Evolutionary conservation across 192 early-diverging fungal species (phyloP), one percentile per base, ranked within the genome.

Genomic region (Coemansia sp.): DNA sequence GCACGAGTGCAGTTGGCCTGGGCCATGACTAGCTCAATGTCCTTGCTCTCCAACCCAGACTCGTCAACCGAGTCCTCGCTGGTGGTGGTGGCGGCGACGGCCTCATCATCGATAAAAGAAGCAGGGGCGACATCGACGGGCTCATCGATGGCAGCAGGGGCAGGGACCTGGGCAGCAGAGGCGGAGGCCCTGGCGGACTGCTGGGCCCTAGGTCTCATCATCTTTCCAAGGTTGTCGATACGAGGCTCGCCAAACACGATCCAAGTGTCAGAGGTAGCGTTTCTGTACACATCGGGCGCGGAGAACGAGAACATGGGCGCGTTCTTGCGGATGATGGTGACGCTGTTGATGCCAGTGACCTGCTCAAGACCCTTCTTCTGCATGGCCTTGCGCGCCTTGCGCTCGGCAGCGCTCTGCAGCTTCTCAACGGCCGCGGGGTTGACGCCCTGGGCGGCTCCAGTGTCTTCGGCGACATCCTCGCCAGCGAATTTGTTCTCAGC

Each of bases 351-450:
- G 38, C 91, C 96, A 37, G 88, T 68, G 65, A 97, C 90, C 73
- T 86, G 87, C 87, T 94, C 89, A 52, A 99, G 88, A 64, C 96
- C 96, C 76, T 93, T 89, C 88, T 94, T 94, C 75, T 86, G 81
- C 80, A 99, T 86, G 46, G 94, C 95, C 91, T 99, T 98, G 78
- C 97, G 90, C 58, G 97, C 96, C 92, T 99, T 97, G 86, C 90
- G 91, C 87, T 99, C 96, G 68, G 88, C 87, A 64, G 91, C 91
- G 85, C 86, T 89, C 84, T 93, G 92, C 73, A 78, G 77, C 66
- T 72, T 80, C 69, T 71, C 68, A 58, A 70, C 23, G 8, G 39
- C 62, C 23, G 69, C 17, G 37, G 64, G 73, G 73, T 49, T 73
- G 67, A 64, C 68, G 42, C 68, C 76, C 67, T 78, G 76, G 17